Evolutionary conservation across 2,329 filamentous ascomycete species (phyloP).

Genomic region (Colletotrichum limetticola): DNA sequence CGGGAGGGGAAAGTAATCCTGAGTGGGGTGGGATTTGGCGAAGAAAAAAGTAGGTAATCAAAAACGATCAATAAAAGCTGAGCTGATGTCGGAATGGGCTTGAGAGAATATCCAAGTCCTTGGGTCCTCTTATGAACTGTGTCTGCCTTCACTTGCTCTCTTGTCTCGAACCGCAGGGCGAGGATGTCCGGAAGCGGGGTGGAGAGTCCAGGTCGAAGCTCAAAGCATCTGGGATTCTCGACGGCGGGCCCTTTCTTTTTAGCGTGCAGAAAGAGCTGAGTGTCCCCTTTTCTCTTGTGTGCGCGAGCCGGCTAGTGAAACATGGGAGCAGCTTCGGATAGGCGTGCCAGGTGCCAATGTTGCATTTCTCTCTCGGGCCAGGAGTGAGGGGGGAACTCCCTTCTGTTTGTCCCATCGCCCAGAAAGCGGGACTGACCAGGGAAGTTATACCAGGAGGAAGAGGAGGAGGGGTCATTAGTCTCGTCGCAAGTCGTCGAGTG

Average conservation of each 20-base stretch:
- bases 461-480: slow-evolving; percentile 17
- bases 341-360: slow-evolving; percentile 21
- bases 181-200: slow-evolving; percentile 31
- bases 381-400: slow-evolving; percentile 10
- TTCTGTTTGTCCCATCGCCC: neutral
- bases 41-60: neutral
- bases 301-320: slow-evolving; percentile 31
- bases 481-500: neutral
- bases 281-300: slow-evolving; percentile 31
- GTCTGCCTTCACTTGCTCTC: slow-evolving; percentile 7
- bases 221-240: slow-evolving; percentile 29
- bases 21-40: neutral
- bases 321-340: slow-evolving; percentile 21
- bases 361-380: slow-evolving; percentile 27
- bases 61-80: neutral
- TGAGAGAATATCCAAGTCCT: slow-evolving; percentile 1
- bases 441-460: slow-evolving; percentile 18
- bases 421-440: slow-evolving; percentile 26
- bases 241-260: slow-evolving; percentile 34
- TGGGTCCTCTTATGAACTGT: neutral
- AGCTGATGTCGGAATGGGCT: slow-evolving; percentile 7
- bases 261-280: slow-evolving; percentile 29
- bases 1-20: neutral
- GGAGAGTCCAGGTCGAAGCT: slow-evolving; percentile 32
- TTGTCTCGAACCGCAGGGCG: slow-evolving; percentile 9